Base-by-base conservation (phyloP, 495 filamentous ascomycete species). In the Geoglossum glabrum region DNA sequence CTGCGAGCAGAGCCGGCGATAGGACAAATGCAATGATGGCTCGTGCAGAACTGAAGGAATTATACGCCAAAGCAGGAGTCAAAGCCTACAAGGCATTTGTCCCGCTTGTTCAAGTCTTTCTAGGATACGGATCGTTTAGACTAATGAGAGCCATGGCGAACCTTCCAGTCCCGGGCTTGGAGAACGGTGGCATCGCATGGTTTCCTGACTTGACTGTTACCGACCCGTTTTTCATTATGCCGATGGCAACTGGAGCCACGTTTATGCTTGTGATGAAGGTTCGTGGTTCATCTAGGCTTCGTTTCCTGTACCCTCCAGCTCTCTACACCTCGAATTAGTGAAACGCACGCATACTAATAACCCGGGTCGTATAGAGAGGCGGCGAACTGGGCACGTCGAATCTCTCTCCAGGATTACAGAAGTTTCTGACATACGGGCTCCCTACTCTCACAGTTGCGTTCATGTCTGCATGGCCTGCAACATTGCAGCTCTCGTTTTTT, bases 61-160 rank as follows among this genome's bases (percentile, higher is more conserved):
- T 86, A 27, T 72, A 80, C 62, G 64, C 68, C 15, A 61, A 69
- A 15, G 69, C 78, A 13, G 84, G 77, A 0, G 73, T 89, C 40
- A 73, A 69, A 11, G 31, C 68, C 0, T 71, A 67, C 63, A 79
- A 74, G 63, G 65, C 73, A 1, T 69, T 85, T 1, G 56, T 81
- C n/a, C 79, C 79, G 1, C 58, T 86, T 49, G 28, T 78, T 25
- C 84, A 92, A 61, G 64, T 84, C 10, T 79, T 87, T 0, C 63
- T 95, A 28, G 85, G 82, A 38, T 86, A 79, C 64, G 86, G 90
- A 59, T 81, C 82, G 59, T 96, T 87, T 71, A 77, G 86, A 57
- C 70, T 89, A n/a, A 60, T 89, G 58, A 71, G 78, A 28, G 81
- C 72, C 54, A 95, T 95, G 88, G 65, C 81, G 2, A 60, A 67